phyloP scores from a whole-genome alignment of 2,329 filamentous ascomycete species.

The Colletotrichum shisoi region DNA sequence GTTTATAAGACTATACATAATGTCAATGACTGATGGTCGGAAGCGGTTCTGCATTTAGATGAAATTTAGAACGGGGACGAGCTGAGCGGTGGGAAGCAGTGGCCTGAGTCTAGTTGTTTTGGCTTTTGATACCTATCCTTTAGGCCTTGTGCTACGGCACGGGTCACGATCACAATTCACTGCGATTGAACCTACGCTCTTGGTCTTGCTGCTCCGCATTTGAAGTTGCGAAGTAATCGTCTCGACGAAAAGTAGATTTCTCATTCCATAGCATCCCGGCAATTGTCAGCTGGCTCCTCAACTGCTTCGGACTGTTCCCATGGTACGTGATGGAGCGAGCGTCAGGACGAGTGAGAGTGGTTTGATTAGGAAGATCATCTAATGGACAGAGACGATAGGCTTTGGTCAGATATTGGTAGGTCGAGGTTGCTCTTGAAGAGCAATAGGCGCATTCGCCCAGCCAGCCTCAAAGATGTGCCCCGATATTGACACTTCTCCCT shows the following conservation, averaged over 20 bases:
- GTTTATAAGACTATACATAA: slow-evolving; percentile 15
- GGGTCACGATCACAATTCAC: slow-evolving; percentile 21
- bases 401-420: too few species aligned
- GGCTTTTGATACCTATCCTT: slow-evolving; percentile 38
- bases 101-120: slow-evolving; percentile 9
- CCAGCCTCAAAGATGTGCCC: too few species aligned
- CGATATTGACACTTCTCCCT: not conserved
- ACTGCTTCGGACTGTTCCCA: too few species aligned
- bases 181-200: not conserved
- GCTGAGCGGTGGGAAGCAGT: not conserved
- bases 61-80: slow-evolving; percentile 14
- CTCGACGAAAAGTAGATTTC: not conserved
- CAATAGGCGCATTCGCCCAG: not conserved
- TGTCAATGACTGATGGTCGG: slow-evolving; percentile 7
- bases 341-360: too few species aligned
- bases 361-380: too few species aligned
- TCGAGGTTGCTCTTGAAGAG: not conserved
- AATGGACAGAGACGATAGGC: too few species aligned
- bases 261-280: too few species aligned
- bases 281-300: too few species aligned
- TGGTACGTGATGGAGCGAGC: too few species aligned
- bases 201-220: not conserved
- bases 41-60: slow-evolving; percentile 29
- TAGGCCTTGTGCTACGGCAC: slow-evolving; percentile 14
- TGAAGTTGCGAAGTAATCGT: not conserved